Base-by-base conservation (phyloP, 495 filamentous ascomycete genomes). In the Hypoxylon perforatum region DNA sequence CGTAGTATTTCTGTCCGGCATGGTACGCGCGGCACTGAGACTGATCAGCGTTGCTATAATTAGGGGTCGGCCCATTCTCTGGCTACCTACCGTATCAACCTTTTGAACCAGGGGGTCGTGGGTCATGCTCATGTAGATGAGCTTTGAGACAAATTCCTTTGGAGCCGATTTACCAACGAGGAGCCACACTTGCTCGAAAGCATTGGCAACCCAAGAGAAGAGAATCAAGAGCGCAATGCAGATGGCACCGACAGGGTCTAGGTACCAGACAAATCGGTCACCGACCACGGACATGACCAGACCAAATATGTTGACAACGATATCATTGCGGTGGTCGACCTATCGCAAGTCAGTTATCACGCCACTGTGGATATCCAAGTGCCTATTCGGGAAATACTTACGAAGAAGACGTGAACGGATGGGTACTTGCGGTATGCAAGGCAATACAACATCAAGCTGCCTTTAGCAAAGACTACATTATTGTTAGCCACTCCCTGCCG, bases 101-200 rank as follows among this genome's bases (percentile, higher is more conserved):
- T 87, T 85, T 57, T 65, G 63, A 51, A 86, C 82, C 19, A 74
- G 75, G 36, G 76, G 71, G 50, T 86, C 83, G 61, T 86, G 85
- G 6, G 82, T 86, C 71, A 86, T 76, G 65, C 78, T 73, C 60
- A 87, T 78, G 65, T 86, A 87, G 56, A 87, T 82, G 69, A 84
- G 76, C 76, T 86, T 86, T 50, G 83, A 82, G 28, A 86, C 74
- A 52, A 84, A 87, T 49, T 85, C 80, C 39, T 76, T 77, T 1
- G 82, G 84, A 8, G 83, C 83, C 41, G 78, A 76, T 65, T 85
- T 87, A 15, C 84, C 84, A 11, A 85, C 83, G 47, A 85, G 69
- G 18, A 84, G 72, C 84, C 83, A 87, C 35, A 86, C 80, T 52
- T 86, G 81, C 50, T 85, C 84, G 61, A 85, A 85, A 4, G 83